Conservation (phyloP, 345 rosid species). For the Ailanthus altissimus region DNA sequence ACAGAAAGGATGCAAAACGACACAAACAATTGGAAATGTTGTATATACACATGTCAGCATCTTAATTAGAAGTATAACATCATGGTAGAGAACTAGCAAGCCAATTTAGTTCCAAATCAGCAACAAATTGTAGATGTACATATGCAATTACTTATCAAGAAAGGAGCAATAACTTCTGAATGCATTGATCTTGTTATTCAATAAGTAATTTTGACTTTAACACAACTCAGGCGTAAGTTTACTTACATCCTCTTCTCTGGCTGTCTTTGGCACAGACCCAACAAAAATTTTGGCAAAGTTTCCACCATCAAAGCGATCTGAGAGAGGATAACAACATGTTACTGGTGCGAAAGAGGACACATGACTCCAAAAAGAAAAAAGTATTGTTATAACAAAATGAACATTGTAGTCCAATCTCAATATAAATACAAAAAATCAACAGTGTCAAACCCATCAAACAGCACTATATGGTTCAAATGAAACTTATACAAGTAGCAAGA, state of each 20-base stretch:
- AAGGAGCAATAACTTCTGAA: not conserved
- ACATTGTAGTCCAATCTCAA: not conserved
- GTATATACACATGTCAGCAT: not conserved
- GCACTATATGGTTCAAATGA: not conserved
- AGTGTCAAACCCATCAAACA: not conserved
- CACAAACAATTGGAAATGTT: not conserved
- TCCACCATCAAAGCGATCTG: slow-evolving; percentile 54
- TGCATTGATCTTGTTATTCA: not conserved
- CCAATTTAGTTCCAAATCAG: not conserved
- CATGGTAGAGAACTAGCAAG: not conserved
- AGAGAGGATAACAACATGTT: not conserved
- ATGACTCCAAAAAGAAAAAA: not conserved
- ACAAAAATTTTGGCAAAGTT: slow-evolving; percentile 89
- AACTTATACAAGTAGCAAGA: not conserved
- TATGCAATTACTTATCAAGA: not conserved
- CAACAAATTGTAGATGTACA: not conserved
- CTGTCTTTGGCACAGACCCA: slow-evolving; percentile 95
- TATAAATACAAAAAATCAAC: too few relatives aligned
- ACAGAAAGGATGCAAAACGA: not conserved
- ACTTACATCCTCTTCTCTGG: slow-evolving; percentile 85
- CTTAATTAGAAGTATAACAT: not conserved
- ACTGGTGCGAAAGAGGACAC: not conserved
- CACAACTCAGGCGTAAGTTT: slow-evolving; percentile 6
- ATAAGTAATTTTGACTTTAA: not conserved
- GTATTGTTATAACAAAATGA: not conserved